These are phyloP conservation scores for Chaetomiaceae sp. DNA, from an alignment of 2,329 filamentous ascomycete species.

Conservation along the genomic window DNA sequence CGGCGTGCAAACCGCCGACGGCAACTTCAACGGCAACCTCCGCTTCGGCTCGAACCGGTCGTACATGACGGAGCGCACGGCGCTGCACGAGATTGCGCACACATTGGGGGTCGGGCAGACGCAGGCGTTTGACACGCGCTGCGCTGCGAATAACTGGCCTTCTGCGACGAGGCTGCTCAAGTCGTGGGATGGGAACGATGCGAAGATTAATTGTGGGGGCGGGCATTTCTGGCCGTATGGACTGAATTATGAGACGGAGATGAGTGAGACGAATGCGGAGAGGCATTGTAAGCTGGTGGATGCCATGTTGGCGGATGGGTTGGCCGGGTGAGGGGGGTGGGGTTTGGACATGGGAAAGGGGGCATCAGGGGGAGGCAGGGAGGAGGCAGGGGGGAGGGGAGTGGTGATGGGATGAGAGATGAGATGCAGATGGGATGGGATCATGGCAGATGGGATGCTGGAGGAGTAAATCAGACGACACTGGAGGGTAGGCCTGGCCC, in stretches of 20 bases:
- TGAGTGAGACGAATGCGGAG: constrained; percentile 41
- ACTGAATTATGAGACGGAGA: constrained; percentile 40
- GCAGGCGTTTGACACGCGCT: constrained; percentile 35
- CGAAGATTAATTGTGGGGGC: constrained; percentile 37
- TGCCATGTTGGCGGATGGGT: constrained; percentile 42
- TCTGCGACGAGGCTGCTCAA: constrained; percentile 36
- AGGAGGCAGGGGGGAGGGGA: too few relatives aligned
- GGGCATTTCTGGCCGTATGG: constrained; percentile 40
- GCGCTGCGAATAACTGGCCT: constrained; percentile 39
- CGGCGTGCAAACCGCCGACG: constrained; percentile 43
- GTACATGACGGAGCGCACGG: constrained; percentile 46
- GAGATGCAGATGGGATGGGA: too few relatives aligned
- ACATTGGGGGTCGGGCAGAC: constrained; percentile 45
- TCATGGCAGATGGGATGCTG: too few relatives aligned
- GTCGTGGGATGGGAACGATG: constrained; percentile 37
- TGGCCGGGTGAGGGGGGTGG: constrained; percentile 21
- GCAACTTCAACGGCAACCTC: constrained; percentile 42
- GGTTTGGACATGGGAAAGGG: too few relatives aligned
- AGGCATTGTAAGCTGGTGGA: constrained; percentile 40
- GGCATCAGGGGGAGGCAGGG: too few relatives aligned
- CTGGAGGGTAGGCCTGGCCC: too few relatives aligned
- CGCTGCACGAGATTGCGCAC: constrained; percentile 45
- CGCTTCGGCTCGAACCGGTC: constrained; percentile 41
- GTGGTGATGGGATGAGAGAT: too few relatives aligned
- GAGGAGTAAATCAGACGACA: too few relatives aligned